A percentile compares a stretch with the other conserved stretches of the same genome.
Evolutionary conservation across 2,329 filamentous ascomycete genomes (phyloP).

Genomic region (Akanthomyces uredinophilus): DNA sequence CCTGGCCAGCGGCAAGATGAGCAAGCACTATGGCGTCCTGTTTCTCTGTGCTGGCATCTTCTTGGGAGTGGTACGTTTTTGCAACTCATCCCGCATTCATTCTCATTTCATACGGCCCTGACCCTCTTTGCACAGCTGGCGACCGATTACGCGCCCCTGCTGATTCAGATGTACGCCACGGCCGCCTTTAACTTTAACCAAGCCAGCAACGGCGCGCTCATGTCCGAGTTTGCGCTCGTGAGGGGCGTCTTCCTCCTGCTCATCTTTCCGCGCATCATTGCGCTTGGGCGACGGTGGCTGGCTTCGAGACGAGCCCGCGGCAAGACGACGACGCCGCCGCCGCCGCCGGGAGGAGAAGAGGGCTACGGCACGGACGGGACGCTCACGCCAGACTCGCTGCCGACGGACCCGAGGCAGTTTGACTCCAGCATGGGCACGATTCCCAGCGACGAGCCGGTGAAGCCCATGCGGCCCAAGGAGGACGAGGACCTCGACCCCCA

Average conservation of each 20-base stretch:
- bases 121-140: conserved; percentile 44
- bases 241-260: conserved; percentile 51
- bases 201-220: conserved; percentile 51
- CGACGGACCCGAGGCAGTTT: conserved; percentile 35
- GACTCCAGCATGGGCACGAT: conserved; percentile 32
- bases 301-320: not conserved
- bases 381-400: conserved; percentile 21
- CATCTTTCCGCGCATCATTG: conserved; percentile 49
- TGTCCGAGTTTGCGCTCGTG: conserved; percentile 51
- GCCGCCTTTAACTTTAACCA: conserved; percentile 50
- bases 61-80: conserved; percentile 50
- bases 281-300: conserved; percentile 31
- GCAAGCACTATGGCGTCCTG: conserved; percentile 56
- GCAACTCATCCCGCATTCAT: not conserved
- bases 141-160: conserved; percentile 60
- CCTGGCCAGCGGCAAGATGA: conserved; percentile 43
- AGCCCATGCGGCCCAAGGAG: conserved; percentile 24
- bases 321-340: too few species aligned
- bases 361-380: conserved; percentile 16
- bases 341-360: conserved; percentile 8
- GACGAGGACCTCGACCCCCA: conserved; percentile 40
- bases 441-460: conserved; percentile 39
- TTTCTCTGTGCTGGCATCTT: conserved; percentile 63
- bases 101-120: not conserved
- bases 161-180: conserved; percentile 57